These are phyloP conservation scores for Didymella keratinophila DNA, from an alignment of 2,329 filamentous ascomycete genomes.

Conservation along the genomic window DNA sequence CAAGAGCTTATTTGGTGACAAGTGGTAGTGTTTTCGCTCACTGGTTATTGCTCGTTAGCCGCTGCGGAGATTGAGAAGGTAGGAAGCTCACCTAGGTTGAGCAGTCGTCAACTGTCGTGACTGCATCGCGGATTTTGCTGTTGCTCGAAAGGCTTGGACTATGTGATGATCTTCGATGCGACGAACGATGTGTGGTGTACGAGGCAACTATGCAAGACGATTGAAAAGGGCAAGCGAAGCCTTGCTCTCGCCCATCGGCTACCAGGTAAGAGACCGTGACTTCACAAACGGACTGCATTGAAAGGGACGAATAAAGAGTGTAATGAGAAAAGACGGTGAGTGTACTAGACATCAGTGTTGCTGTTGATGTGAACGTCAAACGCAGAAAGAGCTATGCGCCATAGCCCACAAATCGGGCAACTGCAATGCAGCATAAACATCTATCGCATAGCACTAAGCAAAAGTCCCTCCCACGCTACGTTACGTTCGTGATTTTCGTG, in stretches of 20 bases:
- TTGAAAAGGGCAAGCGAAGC: background rate
- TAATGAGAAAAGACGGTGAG: background rate
- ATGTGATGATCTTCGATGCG: background rate
- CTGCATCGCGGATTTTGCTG: background rate
- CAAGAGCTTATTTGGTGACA: background rate
- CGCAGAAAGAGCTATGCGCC: background rate
- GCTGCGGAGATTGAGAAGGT: background rate
- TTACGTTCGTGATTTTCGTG: constrained; percentile 31
- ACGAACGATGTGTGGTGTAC: background rate
- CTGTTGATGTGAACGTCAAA: background rate
- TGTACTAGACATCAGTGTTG: background rate
- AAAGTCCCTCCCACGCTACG: constrained; percentile 33
- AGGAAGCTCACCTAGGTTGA: background rate
- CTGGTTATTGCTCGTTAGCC: background rate
- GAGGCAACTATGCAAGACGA: background rate
- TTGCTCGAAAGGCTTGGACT: background rate
- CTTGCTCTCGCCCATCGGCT: background rate
- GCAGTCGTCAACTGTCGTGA: background rate
- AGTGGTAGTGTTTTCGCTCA: background rate
- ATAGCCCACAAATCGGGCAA: constrained; percentile 2
- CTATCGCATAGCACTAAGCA: constrained; percentile 5
- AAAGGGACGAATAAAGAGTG: background rate
- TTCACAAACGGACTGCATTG: background rate
- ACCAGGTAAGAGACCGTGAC: background rate
- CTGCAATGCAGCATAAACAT: constrained; percentile 4